These are phyloP conservation scores for Pyrenopolyporus hunteri DNA, from an alignment of 495 filamentous ascomycete genomes.

Conservation along the genomic window DNA sequence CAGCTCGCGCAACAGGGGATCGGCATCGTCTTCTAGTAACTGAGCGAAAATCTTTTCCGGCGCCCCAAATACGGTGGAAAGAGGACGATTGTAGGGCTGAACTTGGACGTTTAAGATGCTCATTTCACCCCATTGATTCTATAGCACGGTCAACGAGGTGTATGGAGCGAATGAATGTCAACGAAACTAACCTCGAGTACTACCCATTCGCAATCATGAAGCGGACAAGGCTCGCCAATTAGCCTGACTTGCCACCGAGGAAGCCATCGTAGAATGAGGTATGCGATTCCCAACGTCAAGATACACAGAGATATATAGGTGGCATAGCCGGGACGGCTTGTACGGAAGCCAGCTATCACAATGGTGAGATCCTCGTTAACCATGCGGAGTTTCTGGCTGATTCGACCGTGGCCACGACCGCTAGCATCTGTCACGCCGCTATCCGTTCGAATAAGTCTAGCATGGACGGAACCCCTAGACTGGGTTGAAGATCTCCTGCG, in stretches of 20 bases:
- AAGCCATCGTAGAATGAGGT: conserved; percentile 86
- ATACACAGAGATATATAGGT: conserved; percentile 73
- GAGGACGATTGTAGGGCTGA: conserved; percentile 73
- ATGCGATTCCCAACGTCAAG: conserved; percentile 75
- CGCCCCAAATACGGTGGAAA: conserved; percentile 86
- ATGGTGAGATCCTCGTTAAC: conserved; percentile 91
- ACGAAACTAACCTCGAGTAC: conserved; percentile 71
- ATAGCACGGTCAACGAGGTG: conserved; percentile 33
- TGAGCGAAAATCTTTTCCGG: conserved; percentile 61
- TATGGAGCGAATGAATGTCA: neutral
- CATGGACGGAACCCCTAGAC: conserved; percentile 67
- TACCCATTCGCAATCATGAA: conserved; percentile 84
- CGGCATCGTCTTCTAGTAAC: conserved; percentile 79
- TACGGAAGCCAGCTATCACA: conserved; percentile 88
- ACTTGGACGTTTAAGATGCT: conserved; percentile 68
- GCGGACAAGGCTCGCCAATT: conserved; percentile 67
- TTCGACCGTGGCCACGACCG: conserved; percentile 62
- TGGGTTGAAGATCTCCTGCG: conserved; percentile 50
- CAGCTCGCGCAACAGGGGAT: conserved; percentile 75
- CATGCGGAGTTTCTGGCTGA: conserved; percentile 91
- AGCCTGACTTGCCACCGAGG: conserved; percentile 83
- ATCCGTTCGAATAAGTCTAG: conserved; percentile 70
- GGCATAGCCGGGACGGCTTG: conserved; percentile 67
- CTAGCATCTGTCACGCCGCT: conserved; percentile 66
- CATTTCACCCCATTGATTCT: conserved; percentile 96